Conservation (phyloP, 2,329 filamentous ascomycete species). For the Fusarium annulatum region DNA sequence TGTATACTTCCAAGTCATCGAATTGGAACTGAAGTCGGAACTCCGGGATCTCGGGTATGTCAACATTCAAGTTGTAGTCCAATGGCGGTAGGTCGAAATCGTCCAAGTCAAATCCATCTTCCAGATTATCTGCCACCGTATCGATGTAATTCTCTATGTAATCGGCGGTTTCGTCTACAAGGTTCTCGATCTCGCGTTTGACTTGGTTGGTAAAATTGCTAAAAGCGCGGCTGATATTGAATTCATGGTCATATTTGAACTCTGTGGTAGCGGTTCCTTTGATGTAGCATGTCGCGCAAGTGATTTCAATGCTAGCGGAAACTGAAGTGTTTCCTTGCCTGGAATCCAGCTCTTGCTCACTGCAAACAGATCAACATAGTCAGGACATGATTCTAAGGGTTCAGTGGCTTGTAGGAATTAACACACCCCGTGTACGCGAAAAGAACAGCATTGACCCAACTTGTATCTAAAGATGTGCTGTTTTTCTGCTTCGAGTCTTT, state of each 20-base stretch:
- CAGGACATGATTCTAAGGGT: accelerated
- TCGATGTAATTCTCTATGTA: neutral
- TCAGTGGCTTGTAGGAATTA: accelerated
- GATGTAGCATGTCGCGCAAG: neutral
- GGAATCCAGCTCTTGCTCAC: neutral
- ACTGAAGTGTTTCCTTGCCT: neutral
- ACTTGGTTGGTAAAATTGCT: neutral
- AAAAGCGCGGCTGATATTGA: neutral
- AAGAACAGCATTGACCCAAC: neutral
- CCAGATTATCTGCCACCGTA: neutral
- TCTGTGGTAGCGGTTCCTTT: neutral
- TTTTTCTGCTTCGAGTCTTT: neutral
- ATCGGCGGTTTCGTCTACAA: neutral
- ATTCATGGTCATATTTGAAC: neutral
- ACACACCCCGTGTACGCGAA: neutral
- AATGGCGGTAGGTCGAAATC: neutral
- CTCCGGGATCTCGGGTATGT: neutral
- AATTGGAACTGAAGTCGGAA: neutral
- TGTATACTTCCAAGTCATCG: neutral
- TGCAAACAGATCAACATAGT: neutral
- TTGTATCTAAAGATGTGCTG: neutral
- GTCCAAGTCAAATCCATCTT: neutral
- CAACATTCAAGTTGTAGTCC: neutral
- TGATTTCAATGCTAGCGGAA: neutral
- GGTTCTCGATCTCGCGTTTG: neutral